These are phyloP conservation scores for Obba rivulosa DNA, from an alignment of 768 basidiomycete species.

Conservation along the genomic window DNA sequence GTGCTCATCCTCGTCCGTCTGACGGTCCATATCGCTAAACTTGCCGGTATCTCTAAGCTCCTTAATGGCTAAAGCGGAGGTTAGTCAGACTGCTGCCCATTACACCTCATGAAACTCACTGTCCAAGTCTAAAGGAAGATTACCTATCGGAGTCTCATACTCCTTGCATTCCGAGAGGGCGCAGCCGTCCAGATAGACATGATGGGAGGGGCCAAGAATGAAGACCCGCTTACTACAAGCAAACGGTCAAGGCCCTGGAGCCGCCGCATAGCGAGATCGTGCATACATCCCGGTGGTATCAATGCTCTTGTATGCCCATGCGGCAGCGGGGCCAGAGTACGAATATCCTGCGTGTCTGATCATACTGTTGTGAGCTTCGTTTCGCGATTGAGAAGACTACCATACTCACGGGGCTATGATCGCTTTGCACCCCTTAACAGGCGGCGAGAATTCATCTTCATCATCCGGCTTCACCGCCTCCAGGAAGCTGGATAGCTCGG, in stretches of 20 bases:
- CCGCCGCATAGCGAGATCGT: neutral
- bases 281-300: constrained; percentile 77
- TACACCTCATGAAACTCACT: constrained; percentile 43
- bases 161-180: constrained; percentile 73
- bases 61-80: constrained; percentile 48
- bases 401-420: constrained; percentile 89
- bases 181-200: constrained; percentile 81
- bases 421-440: constrained; percentile 71
- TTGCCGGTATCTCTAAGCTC: constrained; percentile 60
- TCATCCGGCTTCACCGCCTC: constrained; percentile 44
- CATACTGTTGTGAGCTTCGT: neutral
- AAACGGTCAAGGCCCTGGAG: neutral
- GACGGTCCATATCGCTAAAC: constrained; percentile 61
- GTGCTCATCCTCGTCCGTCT: constrained; percentile 89
- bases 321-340: constrained; percentile 91
- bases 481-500: constrained; percentile 64
- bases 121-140: constrained; percentile 69
- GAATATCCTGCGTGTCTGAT: constrained; percentile 91
- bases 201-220: constrained; percentile 94
- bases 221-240: constrained; percentile 78
- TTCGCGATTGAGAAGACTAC: constrained; percentile 1
- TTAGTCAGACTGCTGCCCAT: neutral
- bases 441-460: constrained; percentile 50
- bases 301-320: constrained; percentile 93
- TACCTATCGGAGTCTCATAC: constrained; percentile 85